Conservation (phyloP, 345 rosid species). For the Heritiera fomes region DNA sequence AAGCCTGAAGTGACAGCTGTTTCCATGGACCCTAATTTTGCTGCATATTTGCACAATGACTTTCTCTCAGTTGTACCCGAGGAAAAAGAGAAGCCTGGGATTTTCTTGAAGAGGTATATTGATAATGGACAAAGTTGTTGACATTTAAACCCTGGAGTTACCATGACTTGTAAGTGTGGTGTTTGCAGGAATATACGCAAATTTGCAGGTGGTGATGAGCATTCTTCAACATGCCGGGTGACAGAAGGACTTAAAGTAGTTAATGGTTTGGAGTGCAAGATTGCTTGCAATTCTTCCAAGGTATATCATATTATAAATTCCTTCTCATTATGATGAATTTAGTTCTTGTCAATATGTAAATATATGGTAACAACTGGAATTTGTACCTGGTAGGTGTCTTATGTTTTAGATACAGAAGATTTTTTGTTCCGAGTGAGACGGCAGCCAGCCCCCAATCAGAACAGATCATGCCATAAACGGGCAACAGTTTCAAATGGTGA, state of each 20-base stretch:
- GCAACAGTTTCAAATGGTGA: constrained; percentile 33
- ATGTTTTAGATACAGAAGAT: constrained; percentile 94
- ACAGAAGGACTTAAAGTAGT: constrained; percentile 57
- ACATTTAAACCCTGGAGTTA: neutral
- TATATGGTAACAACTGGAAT: neutral
- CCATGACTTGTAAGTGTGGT: constrained; percentile 21
- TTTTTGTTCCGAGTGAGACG: constrained; percentile 54
- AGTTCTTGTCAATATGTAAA: no score
- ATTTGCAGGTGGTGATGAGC: constrained; percentile 12
- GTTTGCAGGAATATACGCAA: constrained; percentile 64
- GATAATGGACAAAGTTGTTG: constrained; percentile 16
- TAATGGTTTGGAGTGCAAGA: constrained; percentile 88
- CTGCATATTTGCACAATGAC: constrained; percentile 66
- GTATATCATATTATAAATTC: constrained; percentile 26
- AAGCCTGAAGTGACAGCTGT: constrained; percentile 87
- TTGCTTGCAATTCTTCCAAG: constrained; percentile 91
- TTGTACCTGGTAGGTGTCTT: constrained; percentile 63
- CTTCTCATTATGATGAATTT: neutral
- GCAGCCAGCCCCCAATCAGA: constrained; percentile 34
- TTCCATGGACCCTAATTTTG: constrained; percentile 80
- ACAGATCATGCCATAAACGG: constrained; percentile 26
- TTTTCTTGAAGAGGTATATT: constrained; percentile 69
- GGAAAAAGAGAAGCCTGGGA: constrained; percentile 59
- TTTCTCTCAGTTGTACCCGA: constrained; percentile 65
- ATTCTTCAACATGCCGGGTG: constrained; percentile 23